Conservation (phyloP, 257 asterid species). For the Linderniella brevidens region DNA sequence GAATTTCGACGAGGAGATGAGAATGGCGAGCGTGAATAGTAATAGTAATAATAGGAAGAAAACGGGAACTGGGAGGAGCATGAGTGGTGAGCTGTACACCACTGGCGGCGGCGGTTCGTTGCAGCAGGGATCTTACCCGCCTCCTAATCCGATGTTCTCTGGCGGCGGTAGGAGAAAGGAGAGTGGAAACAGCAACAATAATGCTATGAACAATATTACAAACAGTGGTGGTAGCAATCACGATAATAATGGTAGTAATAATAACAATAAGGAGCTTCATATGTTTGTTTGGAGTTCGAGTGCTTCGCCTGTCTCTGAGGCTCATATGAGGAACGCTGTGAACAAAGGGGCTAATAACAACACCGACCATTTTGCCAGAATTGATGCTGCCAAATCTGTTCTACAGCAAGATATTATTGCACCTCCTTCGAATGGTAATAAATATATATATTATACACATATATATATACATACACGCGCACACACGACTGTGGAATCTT, state of each 20-base stretch:
- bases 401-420: constrained; percentile 25
- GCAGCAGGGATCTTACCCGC: constrained; percentile 31
- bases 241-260: constrained; percentile 7
- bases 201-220: too few species aligned
- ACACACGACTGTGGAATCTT: neutral
- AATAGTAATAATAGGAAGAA: constrained; percentile 20
- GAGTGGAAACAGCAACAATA: neutral
- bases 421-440: constrained; percentile 35
- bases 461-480: too few species aligned
- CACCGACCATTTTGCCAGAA: constrained; percentile 13
- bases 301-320: constrained; percentile 84
- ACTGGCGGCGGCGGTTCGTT: neutral
- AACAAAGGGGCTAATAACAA: constrained; percentile 17
- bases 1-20: constrained; percentile 72
- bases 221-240: neutral
- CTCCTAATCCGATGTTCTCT: constrained; percentile 67
- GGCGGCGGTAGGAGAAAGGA: constrained; percentile 34
- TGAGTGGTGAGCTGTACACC: constrained; percentile 60
- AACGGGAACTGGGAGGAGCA: constrained; percentile 32
- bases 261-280: constrained; percentile 57
- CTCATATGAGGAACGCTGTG: constrained; percentile 35
- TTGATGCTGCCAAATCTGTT: constrained; percentile 40
- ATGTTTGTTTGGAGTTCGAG: constrained; percentile 96
- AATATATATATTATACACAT: neutral
- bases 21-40: too few species aligned